Evolutionary conservation across 2,329 filamentous ascomycete genomes (phyloP), one percentile per base, ranked within the genome.

Genomic region (Spiromastix sp.): DNA sequence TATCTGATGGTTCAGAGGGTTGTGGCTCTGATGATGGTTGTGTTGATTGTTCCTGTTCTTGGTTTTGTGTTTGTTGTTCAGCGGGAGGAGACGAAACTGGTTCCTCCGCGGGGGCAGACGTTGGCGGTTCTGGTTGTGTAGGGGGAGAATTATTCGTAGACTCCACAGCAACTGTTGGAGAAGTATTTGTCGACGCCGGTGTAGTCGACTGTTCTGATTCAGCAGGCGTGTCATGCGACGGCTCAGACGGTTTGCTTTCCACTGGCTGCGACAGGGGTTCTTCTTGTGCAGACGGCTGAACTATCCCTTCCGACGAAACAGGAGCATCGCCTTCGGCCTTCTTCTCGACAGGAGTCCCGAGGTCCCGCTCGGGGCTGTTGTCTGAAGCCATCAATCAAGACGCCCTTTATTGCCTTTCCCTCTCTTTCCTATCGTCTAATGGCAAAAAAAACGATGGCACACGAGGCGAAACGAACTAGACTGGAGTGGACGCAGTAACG

Each of bases 11-110:
- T 27, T 35, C 30, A n/a, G 37, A n/a, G 20, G 34, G 25, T 4
- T 18, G 31, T 5, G 31, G 21, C n/a, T 17, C 24, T 15, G 16
- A 29, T 34, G 11, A 37, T 38, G 32, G 37, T 18, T 4, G 33
- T 5, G 15, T 13, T 19, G 10, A 28, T n/a, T 8, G 32, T n/a
- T 31, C n/a, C n/a, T 30, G 26, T 4, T 32, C 12, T 24, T 15
- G 22, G 15, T 16, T 11, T 13, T 34, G 22, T 27, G 17, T 27
- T 20, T 27, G 24, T 11, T 34, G 32, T 28, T 12, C 12, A 10
- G 10, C 22, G 22, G 22, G 5, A 3, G 22, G 12, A n/a, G n/a
- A n/a, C n/a, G n/a, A n/a, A n/a, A n/a, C n/a, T n/a, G n/a, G n/a
- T n/a, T n/a, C n/a, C n/a, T n/a, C n/a, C n/a, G n/a, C n/a, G n/a